Percentiles rank a stretch among this genome's conserved stretches.
These are phyloP conservation scores for Begonia loranthoides DNA, from an alignment of 306 rosid genomes.

Conservation along the genomic window DNA sequence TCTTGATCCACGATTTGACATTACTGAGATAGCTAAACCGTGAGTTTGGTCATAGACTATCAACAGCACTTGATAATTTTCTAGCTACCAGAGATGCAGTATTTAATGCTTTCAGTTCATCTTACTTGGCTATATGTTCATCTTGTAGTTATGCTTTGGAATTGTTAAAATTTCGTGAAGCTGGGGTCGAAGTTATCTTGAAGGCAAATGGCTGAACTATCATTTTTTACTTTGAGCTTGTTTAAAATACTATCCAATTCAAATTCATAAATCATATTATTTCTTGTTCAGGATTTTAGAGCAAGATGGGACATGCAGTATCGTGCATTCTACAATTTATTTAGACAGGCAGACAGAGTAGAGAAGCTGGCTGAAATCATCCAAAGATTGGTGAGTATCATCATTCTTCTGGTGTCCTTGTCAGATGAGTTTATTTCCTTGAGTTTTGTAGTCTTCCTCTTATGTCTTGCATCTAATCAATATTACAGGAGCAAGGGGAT, in stretches of 20 bases:
- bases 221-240: slow-evolving; percentile 9
- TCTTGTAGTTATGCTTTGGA: slow-evolving; percentile 86
- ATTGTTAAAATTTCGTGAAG: slow-evolving; percentile 86
- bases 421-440: slow-evolving; percentile 14
- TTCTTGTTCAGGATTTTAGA: slow-evolving; percentile 50
- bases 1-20: slow-evolving; percentile 95
- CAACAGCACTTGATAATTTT: no score
- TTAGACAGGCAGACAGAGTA: slow-evolving; percentile 96
- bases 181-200: slow-evolving; percentile 83
- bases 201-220: slow-evolving; percentile 34
- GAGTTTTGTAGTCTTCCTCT: slow-evolving; percentile 11
- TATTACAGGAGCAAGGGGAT: slow-evolving; percentile 93
- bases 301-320: slow-evolving; percentile 88
- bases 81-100: no score
- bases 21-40: slow-evolving; percentile 99
- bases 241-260: slow-evolving; percentile 9
- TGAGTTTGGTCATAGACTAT: slow-evolving; percentile 35
- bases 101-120: slow-evolving; percentile 4
- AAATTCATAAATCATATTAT: slow-evolving; percentile 15
- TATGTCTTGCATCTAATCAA: slow-evolving; percentile 7
- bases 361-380: slow-evolving; percentile 83
- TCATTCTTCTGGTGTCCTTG: slow-evolving; percentile 3
- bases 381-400: slow-evolving; percentile 49
- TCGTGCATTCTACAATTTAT: slow-evolving; percentile 81
- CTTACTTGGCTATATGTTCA: slow-evolving; percentile 18